Evolutionary conservation across 2,329 filamentous ascomycete genomes (phyloP).

Genomic region (Pyrenophora tritici-repentis): DNA sequence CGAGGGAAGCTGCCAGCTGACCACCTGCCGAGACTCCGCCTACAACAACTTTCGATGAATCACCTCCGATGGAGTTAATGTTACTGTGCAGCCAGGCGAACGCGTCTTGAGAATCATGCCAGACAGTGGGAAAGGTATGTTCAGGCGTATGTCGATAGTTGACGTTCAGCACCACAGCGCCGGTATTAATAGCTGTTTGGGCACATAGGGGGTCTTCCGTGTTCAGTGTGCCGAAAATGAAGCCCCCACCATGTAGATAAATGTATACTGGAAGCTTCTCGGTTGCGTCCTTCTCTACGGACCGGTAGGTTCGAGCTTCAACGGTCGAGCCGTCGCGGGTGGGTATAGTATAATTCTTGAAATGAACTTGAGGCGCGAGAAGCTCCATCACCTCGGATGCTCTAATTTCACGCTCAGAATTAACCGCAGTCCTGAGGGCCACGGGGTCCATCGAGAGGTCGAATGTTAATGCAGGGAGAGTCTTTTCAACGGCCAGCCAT

Average conservation of each 20-base stretch:
- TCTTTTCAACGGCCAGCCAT: conserved; percentile 41
- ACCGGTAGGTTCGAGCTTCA: conserved; percentile 56
- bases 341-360: conserved; percentile 38
- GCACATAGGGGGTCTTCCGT: conserved; percentile 61
- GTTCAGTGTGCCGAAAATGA: conserved; percentile 59
- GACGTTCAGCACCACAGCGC: conserved; percentile 58
- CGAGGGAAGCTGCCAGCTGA: conserved; percentile 55
- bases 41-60: conserved; percentile 53
- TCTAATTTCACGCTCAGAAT: conserved; percentile 27
- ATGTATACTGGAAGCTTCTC: conserved; percentile 56
- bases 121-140: conserved; percentile 57
- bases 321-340: conserved; percentile 54
- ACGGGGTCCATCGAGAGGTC: conserved; percentile 26
- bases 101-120: conserved; percentile 60
- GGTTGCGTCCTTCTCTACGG: conserved; percentile 36
- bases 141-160: conserved; percentile 66
- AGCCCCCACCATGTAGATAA: conserved; percentile 60
- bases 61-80: conserved; percentile 47
- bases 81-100: conserved; percentile 60
- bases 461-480: conserved; percentile 29
- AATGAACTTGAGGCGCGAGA: conserved; percentile 30
- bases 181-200: conserved; percentile 51
- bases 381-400: conserved; percentile 26
- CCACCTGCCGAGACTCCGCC: conserved; percentile 59
- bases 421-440: conserved; percentile 23